Base-by-base conservation (phyloP, 164 flowering plant genomes). In the Houttuynia cordata region DNA sequence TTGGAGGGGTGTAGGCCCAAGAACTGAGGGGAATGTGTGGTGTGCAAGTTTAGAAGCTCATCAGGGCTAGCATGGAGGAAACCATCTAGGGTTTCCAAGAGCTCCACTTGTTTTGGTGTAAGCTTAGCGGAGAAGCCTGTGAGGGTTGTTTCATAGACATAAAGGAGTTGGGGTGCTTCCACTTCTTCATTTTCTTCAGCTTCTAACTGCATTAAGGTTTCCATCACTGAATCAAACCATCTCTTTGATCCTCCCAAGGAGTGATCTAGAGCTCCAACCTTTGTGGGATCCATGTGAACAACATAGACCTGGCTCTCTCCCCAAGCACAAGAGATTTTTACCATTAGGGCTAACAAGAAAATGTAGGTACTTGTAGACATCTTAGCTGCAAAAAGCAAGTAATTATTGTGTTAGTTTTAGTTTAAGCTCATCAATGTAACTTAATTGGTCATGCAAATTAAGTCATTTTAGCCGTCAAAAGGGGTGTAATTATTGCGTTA, bases 101-200 rank as follows among this genome's bases (percentile, higher is more conserved):
- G 53, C 57, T 78, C 68, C 1, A 78, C 56, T 45, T 89, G 82
- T 17, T 66, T 52, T 10, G 19, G n/a, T 0, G 97, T 76, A 41
- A 90, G 85, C 62, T 63, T 79, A 8, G 86, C 95, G 0, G 92
- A 77, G 53, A 90, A 85, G 30, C 92, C 97, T 7, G 79, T 70
- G 22, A 85, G 37, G 57, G 73, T 68, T 2, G 64, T 78, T 61
- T 83, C 74, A 45, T 88, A 86, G 51, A 65, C 66, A 39, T 89
- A 85, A 19, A 85, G 79, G 21, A 88, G 78, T 64, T 77, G 58
- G 17, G 91, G 79, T 22, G 70, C 10, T 20, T 66, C 40, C 25
- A 25, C 13, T 58, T 62, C 67, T 55, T 42, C 41, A 7, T 55
- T 60, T 64, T 64, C 42, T 8, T 60, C 70, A 14, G 61, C 63